phyloP scores from a whole-genome alignment of 208 protist species.

The Tritrichomonas foetus region DNA sequence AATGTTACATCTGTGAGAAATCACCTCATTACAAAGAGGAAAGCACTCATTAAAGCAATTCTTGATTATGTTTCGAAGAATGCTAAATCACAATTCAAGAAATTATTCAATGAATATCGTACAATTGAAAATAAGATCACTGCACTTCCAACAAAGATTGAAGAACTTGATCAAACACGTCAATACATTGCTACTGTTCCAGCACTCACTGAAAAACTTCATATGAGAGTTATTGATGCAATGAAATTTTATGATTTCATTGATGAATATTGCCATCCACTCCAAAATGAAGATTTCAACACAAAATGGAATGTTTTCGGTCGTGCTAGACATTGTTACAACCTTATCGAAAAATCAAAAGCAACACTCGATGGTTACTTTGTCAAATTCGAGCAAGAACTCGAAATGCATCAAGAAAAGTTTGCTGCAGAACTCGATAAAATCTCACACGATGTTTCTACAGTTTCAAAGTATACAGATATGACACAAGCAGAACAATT shows the following conservation, averaged over 20 bases:
- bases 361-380: not conserved
- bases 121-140: conserved; percentile 25
- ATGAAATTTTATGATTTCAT: conserved; percentile 38
- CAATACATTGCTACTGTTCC: conserved; percentile 22
- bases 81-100: conserved; percentile 12
- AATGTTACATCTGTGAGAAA: conserved; percentile 13
- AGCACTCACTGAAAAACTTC: not conserved
- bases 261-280: conserved; percentile 21
- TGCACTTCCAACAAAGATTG: conserved; percentile 27
- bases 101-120: not conserved
- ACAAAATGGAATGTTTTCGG: conserved; percentile 15
- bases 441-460: not conserved
- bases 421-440: conserved; percentile 36
- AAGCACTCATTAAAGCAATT: not conserved
- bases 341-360: conserved; percentile 17
- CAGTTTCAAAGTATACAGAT: conserved; percentile 9
- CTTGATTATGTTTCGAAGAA: conserved; percentile 29
- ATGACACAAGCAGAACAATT: not conserved
- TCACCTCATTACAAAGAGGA: not conserved
- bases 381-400: conserved; percentile 31
- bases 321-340: not conserved
- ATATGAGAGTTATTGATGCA: not conserved
- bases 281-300: conserved; percentile 20
- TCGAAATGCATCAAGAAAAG: conserved; percentile 1
- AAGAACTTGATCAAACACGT: conserved; percentile 9